A percentile compares a stretch with the other conserved stretches of the same genome.
Conservation (phyloP, 202 grass and related monocot species). For the Carex sylvatica region DNA sequence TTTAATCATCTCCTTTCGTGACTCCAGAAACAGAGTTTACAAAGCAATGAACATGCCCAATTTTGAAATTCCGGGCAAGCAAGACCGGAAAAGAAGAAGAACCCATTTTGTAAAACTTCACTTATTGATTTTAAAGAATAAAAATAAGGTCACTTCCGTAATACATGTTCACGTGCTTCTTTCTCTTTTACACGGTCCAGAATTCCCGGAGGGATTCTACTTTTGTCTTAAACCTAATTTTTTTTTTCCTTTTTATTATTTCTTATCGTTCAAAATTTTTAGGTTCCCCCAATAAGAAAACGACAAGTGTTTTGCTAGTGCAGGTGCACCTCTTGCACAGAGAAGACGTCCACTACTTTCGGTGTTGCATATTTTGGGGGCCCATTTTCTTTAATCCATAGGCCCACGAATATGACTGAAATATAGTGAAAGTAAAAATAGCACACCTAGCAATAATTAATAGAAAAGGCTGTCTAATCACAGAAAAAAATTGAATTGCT, state of each 20-base stretch:
- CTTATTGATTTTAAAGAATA: no score
- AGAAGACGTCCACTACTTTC: no score
- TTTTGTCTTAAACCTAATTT: not conserved
- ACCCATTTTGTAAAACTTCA: no score
- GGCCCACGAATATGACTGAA: not conserved
- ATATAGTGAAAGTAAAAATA: not conserved
- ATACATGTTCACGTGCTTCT: not conserved
- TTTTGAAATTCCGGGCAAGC: no score
- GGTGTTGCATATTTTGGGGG: not conserved
- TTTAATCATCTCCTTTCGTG: no score
- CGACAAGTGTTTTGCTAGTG: not conserved
- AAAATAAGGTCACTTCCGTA: no score
- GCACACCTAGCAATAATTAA: not conserved
- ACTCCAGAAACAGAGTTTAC: no score
- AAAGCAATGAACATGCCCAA: no score
- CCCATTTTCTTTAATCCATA: not conserved
- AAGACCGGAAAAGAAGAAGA: no score
- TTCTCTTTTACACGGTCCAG: not conserved
- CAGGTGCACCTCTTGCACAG: no score
- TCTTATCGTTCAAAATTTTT: not conserved
- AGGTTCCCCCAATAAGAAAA: not conserved
- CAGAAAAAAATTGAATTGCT: not conserved
- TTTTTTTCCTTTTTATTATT: not conserved
- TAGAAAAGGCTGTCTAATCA: not conserved
- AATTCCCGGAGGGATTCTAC: not conserved